Base-by-base conservation (phyloP, 768 basidiomycete genomes). In the Naganishia antarctica region DNA sequence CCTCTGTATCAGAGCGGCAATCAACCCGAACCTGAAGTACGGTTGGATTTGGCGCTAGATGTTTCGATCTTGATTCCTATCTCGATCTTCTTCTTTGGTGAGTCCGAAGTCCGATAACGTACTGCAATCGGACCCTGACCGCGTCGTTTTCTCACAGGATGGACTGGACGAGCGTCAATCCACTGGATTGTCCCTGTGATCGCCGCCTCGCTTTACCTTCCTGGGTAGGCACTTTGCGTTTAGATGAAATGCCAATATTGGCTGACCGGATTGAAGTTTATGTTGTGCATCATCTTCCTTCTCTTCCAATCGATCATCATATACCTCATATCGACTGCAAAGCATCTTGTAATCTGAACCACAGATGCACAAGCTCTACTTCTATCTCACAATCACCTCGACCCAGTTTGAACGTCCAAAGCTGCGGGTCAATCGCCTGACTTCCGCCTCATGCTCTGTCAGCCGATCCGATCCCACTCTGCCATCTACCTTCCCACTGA, bases 151-250 rank as follows among this genome's bases (percentile, higher is more conserved):
- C 16, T 7, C 21, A 25, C 34, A 62, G 64, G 59, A 25, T 64
- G 67, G 67, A 34, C 49, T 16, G 32, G 43, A 26, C 63, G 63
- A 4, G 59, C 48, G n/a, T 37, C 26, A 23, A 51, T 68, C 12
- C 67, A 68, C 46, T 68, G 67, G 67, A 68, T 68, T 43, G 67
- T 62, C 2, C 67, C 67, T 16, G 60, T 68, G n/a, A 65, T 68
- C 49, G 64, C 37, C 7, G 29, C 53, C 5, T 43, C 47, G 21
- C 46, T 64, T n/a, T 57, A 57, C 34, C 53, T 57, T 16, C 53
- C 53, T 37, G 53, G 53, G 53, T 63, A 28, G 12, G 45, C 32
- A 40, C 31, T 13, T 1, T 29, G 23, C 32, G 21, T 21, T 6
- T 3, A 3, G 11, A 1, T 3, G 15, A 4, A 8, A 23, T 2